A percentile compares a stretch with the other conserved stretches of the same genome.
Conservation (phyloP, 2,329 filamentous ascomycete genomes). For the Ilyonectria robusta region DNA sequence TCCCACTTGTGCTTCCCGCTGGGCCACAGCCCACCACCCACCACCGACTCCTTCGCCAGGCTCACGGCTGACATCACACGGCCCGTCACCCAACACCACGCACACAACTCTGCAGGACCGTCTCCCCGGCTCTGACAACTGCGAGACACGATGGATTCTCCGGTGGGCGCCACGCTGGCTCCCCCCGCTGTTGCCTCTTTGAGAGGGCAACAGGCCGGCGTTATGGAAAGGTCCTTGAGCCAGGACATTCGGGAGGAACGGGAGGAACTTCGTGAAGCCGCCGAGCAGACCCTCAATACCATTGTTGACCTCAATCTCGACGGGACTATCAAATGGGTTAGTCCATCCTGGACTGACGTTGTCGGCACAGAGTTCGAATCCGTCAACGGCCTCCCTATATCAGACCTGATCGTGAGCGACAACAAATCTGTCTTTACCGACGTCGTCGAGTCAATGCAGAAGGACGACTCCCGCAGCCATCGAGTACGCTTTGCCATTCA, state of each 20-base stretch:
- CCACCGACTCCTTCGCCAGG: conserved; percentile 30
- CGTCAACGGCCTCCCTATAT: conserved; percentile 82
- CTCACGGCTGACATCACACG: conserved; percentile 31
- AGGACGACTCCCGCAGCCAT: conserved; percentile 93
- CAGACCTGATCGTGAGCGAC: conserved; percentile 83
- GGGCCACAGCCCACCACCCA: conserved; percentile 18
- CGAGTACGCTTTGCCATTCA: conserved; percentile 86
- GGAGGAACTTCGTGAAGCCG: conserved; percentile 93
- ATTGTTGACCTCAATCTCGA: conserved; percentile 95
- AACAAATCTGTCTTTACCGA: conserved; percentile 86
- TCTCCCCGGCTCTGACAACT: conserved; percentile 12
- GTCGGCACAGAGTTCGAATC: conserved; percentile 83
- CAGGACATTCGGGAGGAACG: conserved; percentile 94
- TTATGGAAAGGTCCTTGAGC: conserved; percentile 80
- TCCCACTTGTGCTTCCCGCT: conserved; percentile 44
- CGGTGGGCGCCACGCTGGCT: conserved; percentile 56
- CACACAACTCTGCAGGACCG: conserved; percentile 12
- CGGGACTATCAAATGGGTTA: conserved; percentile 94
- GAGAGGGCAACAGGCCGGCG: conserved; percentile 62
- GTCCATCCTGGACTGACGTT: conserved; percentile 94
- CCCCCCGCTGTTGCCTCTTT: conserved; percentile 69
- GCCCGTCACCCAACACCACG: conserved; percentile 34
- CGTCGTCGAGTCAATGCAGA: conserved; percentile 88
- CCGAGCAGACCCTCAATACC: conserved; percentile 95
- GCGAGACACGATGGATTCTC: conserved; percentile 57